A percentile compares a stretch with the other conserved stretches of the same genome.
These are phyloP conservation scores for Cladosporium oxysporum DNA, from an alignment of 2,329 filamentous ascomycete genomes.

Conservation along the genomic window DNA sequence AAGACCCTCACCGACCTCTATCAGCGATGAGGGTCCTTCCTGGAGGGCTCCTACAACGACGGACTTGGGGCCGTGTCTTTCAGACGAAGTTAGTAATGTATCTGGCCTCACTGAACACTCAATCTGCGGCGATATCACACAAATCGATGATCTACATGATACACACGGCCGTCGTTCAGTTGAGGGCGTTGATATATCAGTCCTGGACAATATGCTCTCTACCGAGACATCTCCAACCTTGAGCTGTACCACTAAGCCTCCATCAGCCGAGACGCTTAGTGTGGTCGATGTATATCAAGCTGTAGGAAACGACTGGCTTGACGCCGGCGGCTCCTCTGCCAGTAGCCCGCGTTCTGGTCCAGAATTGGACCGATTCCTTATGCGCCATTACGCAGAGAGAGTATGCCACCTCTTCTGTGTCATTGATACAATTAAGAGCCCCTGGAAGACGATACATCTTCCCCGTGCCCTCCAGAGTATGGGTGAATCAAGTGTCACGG, in stretches of 20 bases:
- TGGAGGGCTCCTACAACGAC: not conserved
- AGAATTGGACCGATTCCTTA: conserved; percentile 3
- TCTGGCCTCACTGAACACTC: not conserved
- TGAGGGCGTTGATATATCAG: not conserved
- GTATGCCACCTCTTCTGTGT: conserved; percentile 17
- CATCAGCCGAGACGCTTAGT: not conserved
- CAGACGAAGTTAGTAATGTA: too few relatives aligned
- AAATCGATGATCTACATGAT: not conserved
- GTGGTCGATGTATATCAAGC: not conserved
- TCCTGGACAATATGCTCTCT: not conserved
- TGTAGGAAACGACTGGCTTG: not conserved
- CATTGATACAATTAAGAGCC: conserved; percentile 8
- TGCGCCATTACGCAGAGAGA: conserved; percentile 13
- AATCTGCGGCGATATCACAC: too few relatives aligned
- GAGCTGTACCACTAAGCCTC: not conserved
- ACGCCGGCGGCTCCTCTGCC: not conserved
- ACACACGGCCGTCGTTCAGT: too few relatives aligned
- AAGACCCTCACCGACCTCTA: not conserved
- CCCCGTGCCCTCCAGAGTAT: conserved; percentile 6
- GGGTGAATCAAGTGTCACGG: conserved; percentile 3
- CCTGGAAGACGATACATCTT: conserved; percentile 15
- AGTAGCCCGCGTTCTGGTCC: not conserved
- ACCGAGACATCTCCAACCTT: not conserved
- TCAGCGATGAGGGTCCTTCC: not conserved
- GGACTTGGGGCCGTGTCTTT: not conserved